Conservation (phyloP, 208 protist species). For the Trypanosoma brucei region DNA sequence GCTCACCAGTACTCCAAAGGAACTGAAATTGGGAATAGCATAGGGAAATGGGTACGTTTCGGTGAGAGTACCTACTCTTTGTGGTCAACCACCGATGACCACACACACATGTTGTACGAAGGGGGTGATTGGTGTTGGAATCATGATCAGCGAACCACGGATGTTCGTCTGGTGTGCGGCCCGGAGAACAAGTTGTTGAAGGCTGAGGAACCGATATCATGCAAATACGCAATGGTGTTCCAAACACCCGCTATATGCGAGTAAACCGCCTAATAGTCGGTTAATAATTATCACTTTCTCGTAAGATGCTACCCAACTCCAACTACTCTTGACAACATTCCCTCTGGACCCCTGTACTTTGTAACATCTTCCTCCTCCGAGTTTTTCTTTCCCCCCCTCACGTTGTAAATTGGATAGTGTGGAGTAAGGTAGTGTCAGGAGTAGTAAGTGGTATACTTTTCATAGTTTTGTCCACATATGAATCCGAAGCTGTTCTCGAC, state of each 20-base stretch:
- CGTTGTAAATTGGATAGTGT: too few relatives aligned
- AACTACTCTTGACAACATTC: too few relatives aligned
- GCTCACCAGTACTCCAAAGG: constrained; percentile 37
- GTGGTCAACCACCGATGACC: constrained; percentile 54
- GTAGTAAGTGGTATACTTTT: too few relatives aligned
- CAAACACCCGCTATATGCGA: constrained; percentile 69
- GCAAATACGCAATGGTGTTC: constrained; percentile 72
- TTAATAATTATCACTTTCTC: constrained; percentile 7
- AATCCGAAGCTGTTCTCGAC: constrained; percentile 28
- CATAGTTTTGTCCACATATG: neutral
- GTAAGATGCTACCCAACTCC: too few relatives aligned
- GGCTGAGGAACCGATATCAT: constrained; percentile 71
- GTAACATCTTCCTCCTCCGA: too few relatives aligned
- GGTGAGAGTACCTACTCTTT: constrained; percentile 62
- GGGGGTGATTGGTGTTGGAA: constrained; percentile 56
- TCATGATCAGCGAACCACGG: constrained; percentile 28
- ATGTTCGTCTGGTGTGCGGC: constrained; percentile 65
- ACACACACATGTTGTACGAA: constrained; percentile 54
- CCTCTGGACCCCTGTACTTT: too few relatives aligned
- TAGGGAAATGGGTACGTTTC: constrained; percentile 60
- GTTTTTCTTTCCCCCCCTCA: too few relatives aligned
- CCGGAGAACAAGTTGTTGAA: constrained; percentile 42
- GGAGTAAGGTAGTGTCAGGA: too few relatives aligned
- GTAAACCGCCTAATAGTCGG: constrained; percentile 15
- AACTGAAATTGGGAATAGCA: constrained; percentile 5